A percentile compares a stretch with the other conserved stretches of the same genome.
Conservation (phyloP, 1,284 basidiomycete species). For the Prillingera fragicola region DNA sequence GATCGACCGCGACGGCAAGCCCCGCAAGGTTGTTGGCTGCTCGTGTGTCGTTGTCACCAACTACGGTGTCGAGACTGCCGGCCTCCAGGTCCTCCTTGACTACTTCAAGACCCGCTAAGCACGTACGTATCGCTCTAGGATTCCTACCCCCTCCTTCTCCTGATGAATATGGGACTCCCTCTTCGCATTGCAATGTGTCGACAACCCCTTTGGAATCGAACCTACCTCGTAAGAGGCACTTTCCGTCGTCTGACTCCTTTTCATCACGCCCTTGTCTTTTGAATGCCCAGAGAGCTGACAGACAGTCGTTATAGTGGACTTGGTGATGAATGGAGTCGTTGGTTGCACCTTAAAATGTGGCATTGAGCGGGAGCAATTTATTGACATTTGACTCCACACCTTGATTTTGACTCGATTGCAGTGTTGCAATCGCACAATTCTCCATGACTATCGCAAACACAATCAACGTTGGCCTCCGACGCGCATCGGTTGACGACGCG, state of each 20-base stretch:
- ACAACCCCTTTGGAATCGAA: constrained; percentile 50
- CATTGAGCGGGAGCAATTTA: too few relatives aligned
- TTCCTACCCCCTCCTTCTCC: constrained; percentile 4
- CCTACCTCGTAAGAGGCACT: constrained; percentile 47
- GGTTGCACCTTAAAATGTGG: too few relatives aligned
- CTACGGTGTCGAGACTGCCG: constrained; percentile 93
- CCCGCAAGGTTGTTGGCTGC: constrained; percentile 92
- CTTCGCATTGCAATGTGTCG: constrained; percentile 47
- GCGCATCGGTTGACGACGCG: constrained; percentile 5
- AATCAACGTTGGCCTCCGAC: too few relatives aligned
- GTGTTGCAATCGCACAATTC: too few relatives aligned
- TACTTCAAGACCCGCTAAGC: constrained; percentile 51
- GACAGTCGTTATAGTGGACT: too few relatives aligned
- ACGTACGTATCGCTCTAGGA: constrained; percentile 1
- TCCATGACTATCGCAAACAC: too few relatives aligned
- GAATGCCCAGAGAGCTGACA: too few relatives aligned
- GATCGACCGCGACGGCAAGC: constrained; percentile 98
- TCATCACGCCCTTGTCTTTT: background rate
- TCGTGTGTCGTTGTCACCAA: constrained; percentile 98
- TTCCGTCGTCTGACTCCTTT: constrained; percentile 43
- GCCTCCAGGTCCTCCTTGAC: constrained; percentile 92
- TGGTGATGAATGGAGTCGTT: too few relatives aligned
- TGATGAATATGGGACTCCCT: constrained; percentile 51
- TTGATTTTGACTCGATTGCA: too few relatives aligned
- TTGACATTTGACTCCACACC: too few relatives aligned